Evolutionary conservation across 1,139 yeast genomes (phyloP).

Genomic region (Blastobotrys proliferans): DNA sequence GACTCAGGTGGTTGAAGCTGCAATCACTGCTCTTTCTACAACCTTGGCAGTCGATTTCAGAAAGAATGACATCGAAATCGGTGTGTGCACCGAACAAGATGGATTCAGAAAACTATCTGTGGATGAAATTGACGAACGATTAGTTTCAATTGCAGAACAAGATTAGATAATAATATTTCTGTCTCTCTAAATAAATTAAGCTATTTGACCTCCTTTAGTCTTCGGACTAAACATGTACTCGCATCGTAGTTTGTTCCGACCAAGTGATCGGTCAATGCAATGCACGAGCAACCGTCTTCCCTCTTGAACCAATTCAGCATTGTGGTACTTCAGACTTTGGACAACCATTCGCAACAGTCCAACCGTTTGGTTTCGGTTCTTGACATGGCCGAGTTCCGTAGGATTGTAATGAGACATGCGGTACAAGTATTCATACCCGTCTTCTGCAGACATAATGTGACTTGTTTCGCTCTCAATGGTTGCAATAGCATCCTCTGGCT

Average conservation of each 20-base stretch:
- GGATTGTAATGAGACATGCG: constrained; percentile 23
- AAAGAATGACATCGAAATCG: constrained; percentile 88
- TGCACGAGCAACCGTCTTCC: constrained; percentile 30
- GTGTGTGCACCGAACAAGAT: constrained; percentile 69
- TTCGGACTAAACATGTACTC: constrained; percentile 25
- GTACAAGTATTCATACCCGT: constrained; percentile 26
- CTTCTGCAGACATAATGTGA: constrained; percentile 21
- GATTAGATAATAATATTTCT: constrained; percentile 45
- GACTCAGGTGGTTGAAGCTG: constrained; percentile 85
- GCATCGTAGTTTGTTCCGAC: constrained; percentile 26
- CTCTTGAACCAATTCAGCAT: constrained; percentile 33
- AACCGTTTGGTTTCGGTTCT: constrained; percentile 29
- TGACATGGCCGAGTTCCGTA: constrained; percentile 21
- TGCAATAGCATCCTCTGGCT: constrained; percentile 18
- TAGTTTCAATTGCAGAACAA: constrained; percentile 92
- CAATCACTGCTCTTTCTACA: constrained; percentile 77
- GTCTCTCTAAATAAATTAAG: not conserved
- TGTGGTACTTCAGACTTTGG: constrained; percentile 26
- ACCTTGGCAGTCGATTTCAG: constrained; percentile 90
- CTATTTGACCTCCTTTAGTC: constrained; percentile 3
- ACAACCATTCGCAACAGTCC: constrained; percentile 33
- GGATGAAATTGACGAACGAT: constrained; percentile 90
- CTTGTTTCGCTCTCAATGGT: constrained; percentile 16
- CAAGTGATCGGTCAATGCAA: constrained; percentile 34
- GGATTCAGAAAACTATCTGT: constrained; percentile 65